Evolutionary conservation across 768 basidiomycete species (phyloP).

Genomic region (Antrodiella citrinella): DNA sequence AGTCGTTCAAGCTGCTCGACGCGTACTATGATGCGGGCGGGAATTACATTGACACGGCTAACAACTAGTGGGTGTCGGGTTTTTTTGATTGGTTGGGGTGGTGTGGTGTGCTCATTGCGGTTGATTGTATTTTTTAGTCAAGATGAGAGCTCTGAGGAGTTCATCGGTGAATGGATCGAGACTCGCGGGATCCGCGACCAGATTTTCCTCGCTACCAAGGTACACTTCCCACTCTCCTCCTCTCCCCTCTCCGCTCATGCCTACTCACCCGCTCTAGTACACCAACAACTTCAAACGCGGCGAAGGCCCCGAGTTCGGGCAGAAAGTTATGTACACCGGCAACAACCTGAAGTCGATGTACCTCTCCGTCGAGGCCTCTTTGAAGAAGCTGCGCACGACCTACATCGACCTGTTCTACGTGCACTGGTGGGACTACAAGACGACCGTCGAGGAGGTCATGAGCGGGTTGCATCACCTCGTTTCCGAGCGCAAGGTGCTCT

Average conservation of each 20-base stretch:
- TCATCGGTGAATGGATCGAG: constrained; percentile 35
- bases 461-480: constrained; percentile 28
- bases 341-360: constrained; percentile 29
- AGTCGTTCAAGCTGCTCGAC: constrained; percentile 35
- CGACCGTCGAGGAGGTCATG: constrained; percentile 33
- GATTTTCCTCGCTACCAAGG: constrained; percentile 26
- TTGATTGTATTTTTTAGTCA: constrained; percentile 5
- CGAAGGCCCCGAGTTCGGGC: not conserved
- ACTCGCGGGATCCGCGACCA: constrained; percentile 27
- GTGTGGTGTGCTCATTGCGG: not conserved
- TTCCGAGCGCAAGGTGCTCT: constrained; percentile 27
- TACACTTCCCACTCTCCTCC: constrained; percentile 1
- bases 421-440: constrained; percentile 33
- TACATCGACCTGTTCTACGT: constrained; percentile 40
- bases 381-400: constrained; percentile 32
- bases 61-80: constrained; percentile 27
- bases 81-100: constrained; percentile 1
- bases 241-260: not conserved
- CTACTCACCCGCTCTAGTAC: constrained; percentile 3
- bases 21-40: constrained; percentile 30
- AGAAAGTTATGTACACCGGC: constrained; percentile 28
- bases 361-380: constrained; percentile 22
- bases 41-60: constrained; percentile 33
- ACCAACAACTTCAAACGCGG: constrained; percentile 6
- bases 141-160: constrained; percentile 23